Conservation (phyloP, 257 asterid genomes). For the Capsicum rhomboideum region DNA sequence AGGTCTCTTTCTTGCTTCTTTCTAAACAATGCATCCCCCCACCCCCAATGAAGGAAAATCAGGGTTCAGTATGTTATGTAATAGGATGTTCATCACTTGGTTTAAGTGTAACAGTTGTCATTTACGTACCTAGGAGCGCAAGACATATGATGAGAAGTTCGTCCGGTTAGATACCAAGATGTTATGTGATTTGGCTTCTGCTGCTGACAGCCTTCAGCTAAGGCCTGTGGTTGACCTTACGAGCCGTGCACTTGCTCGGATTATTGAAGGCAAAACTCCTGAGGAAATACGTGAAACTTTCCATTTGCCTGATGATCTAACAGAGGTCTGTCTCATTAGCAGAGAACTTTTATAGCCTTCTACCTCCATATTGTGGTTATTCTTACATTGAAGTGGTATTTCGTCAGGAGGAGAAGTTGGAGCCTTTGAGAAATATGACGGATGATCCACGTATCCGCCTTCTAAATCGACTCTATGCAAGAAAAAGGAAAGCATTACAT, state of each 20-base stretch:
- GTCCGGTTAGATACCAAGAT: conserved; percentile 27
- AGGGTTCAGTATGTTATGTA: not conserved
- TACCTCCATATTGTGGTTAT: not conserved
- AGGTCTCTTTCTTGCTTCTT: conserved; percentile 17
- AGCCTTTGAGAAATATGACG: conserved; percentile 37
- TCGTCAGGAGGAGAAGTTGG: conserved; percentile 41
- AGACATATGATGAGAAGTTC: conserved; percentile 38
- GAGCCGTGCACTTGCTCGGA: conserved; percentile 42
- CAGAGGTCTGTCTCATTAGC: conserved; percentile 24
- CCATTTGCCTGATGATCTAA: conserved; percentile 41
- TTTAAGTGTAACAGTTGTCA: not conserved
- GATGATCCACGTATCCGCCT: conserved; percentile 45
- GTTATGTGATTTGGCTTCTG: conserved; percentile 38
- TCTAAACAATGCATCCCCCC: not conserved
- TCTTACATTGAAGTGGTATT: not conserved
- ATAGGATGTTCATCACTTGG: not conserved
- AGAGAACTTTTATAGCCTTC: not conserved
- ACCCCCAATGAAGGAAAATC: not conserved
- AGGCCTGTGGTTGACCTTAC: conserved; percentile 43
- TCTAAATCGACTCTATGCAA: conserved; percentile 36
- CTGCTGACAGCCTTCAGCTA: conserved; percentile 45
- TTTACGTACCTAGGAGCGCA: conserved; percentile 26
- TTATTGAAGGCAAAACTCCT: conserved; percentile 44
- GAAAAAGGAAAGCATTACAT: conserved; percentile 35
- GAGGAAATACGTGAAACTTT: conserved; percentile 43